A percentile compares a stretch with the other conserved stretches of the same genome.
Evolutionary conservation across 192 early-diverging fungal genomes (phyloP).

Genomic region (Funneliformis mosseae): DNA sequence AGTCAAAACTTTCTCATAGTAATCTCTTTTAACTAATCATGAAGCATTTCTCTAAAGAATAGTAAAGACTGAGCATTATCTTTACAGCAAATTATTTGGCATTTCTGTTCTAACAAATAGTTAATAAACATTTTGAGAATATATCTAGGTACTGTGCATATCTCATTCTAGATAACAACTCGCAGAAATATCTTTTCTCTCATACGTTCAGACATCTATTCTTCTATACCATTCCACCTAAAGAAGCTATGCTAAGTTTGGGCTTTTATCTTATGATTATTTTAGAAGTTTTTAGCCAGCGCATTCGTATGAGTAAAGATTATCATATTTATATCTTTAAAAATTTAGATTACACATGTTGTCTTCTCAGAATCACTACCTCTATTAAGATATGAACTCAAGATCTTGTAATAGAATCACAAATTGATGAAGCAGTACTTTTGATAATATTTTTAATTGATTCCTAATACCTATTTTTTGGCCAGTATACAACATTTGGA

Average conservation of each 20-base stretch:
- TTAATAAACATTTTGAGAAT: slow-evolving; percentile 30
- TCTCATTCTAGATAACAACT: slow-evolving; percentile 16
- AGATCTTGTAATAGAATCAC: slow-evolving; percentile 26
- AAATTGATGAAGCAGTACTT: slow-evolving; percentile 8
- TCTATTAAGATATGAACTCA: too few species aligned
- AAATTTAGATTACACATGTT: slow-evolving; percentile 14
- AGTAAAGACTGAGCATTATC: slow-evolving; percentile 17
- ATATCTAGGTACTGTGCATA: slow-evolving; percentile 23
- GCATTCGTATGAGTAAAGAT: too few species aligned
- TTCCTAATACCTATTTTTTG: background rate
- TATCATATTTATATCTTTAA: background rate
- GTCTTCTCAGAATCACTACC: slow-evolving; percentile 20
- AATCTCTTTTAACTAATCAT: slow-evolving; percentile 28
- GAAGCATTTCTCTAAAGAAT: slow-evolving; percentile 24
- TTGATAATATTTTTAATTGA: slow-evolving; percentile 11
- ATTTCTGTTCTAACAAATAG: slow-evolving; percentile 25
- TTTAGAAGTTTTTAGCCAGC: too few species aligned
- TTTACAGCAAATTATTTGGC: slow-evolving; percentile 18
- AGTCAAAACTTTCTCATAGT: slow-evolving; percentile 24
- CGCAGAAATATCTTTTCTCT: slow-evolving; percentile 18
- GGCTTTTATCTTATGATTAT: too few species aligned
- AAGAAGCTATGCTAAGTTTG: too few species aligned
- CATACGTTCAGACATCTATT: too few species aligned
- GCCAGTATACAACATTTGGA: too few species aligned
- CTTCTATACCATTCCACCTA: too few species aligned